These are phyloP conservation scores for Penicillium sp. DNA, from an alignment of 2,329 filamentous ascomycete species.

Conservation along the genomic window DNA sequence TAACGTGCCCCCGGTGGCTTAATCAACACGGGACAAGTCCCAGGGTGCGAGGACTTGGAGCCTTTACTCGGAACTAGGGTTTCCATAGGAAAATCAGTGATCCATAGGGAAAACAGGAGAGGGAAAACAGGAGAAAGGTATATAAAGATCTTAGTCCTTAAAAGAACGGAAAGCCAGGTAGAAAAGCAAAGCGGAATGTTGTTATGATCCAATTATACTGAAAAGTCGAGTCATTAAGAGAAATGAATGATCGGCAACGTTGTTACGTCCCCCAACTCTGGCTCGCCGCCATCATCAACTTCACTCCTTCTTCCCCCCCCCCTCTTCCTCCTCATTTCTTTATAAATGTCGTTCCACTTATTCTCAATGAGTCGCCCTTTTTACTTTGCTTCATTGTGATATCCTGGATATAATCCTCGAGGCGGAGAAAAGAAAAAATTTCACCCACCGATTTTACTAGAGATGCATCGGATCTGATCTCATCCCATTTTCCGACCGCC, in stretches of 20 bases:
- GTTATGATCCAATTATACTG: neutral
- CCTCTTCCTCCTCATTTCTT: neutral
- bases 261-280: constrained; percentile 5
- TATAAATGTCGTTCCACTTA: constrained; percentile 14
- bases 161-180: neutral
- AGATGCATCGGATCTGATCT: constrained; percentile 20
- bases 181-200: neutral
- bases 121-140: neutral
- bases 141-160: neutral
- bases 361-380: constrained; percentile 10
- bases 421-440: neutral
- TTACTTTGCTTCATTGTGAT: constrained; percentile 11
- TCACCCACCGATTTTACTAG: neutral
- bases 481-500: constrained; percentile 20
- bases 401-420: constrained; percentile 4
- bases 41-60: neutral
- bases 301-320: neutral
- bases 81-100: no score
- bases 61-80: neutral
- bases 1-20: neutral
- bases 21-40: neutral
- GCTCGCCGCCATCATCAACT: constrained; percentile 2
- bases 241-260: constrained; percentile 4
- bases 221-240: neutral
- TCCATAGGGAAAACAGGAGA: neutral